Evolutionary conservation across 2,329 filamentous ascomycete genomes (phyloP).

Genomic region (Alternaria arborescens): DNA sequence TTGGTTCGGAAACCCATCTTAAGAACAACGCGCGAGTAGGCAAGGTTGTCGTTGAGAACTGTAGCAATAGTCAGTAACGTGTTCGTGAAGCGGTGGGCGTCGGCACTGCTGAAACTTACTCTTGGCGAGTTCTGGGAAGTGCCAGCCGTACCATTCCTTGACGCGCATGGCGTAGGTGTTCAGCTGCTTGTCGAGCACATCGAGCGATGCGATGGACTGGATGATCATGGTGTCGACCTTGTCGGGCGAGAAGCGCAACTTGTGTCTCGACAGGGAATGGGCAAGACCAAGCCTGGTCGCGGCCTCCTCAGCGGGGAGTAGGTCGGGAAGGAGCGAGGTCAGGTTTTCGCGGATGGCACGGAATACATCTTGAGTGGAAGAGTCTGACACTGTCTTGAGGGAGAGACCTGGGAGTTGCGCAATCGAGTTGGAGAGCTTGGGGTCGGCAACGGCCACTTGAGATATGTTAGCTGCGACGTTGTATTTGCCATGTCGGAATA

Average conservation of each 20-base stretch:
- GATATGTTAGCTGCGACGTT: conserved; percentile 21
- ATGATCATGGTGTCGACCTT: conserved; percentile 99
- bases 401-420: conserved; percentile 89
- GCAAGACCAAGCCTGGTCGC: conserved; percentile 97
- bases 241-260: conserved; percentile 97
- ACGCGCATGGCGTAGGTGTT: conserved; percentile 99
- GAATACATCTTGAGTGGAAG: conserved; percentile 85
- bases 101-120: conserved; percentile 56
- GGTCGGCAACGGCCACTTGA: conserved; percentile 83
- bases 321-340: conserved; percentile 86
- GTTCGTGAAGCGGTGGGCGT: neutral
- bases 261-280: conserved; percentile 90
- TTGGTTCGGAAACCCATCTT: conserved; percentile 89
- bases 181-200: conserved; percentile 97
- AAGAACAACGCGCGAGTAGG: conserved; percentile 85
- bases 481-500: neutral
- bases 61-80: neutral
- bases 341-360: conserved; percentile 93
- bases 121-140: conserved; percentile 97
- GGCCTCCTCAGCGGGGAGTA: conserved; percentile 84
- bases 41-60: conserved; percentile 74
- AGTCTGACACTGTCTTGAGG: conserved; percentile 83
- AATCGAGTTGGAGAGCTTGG: conserved; percentile 89
- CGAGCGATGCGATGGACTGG: conserved; percentile 86
- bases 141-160: conserved; percentile 99